Evolutionary conservation across 1,284 basidiomycete species (phyloP).

Genomic region (Microbotryum intermedium): DNA sequence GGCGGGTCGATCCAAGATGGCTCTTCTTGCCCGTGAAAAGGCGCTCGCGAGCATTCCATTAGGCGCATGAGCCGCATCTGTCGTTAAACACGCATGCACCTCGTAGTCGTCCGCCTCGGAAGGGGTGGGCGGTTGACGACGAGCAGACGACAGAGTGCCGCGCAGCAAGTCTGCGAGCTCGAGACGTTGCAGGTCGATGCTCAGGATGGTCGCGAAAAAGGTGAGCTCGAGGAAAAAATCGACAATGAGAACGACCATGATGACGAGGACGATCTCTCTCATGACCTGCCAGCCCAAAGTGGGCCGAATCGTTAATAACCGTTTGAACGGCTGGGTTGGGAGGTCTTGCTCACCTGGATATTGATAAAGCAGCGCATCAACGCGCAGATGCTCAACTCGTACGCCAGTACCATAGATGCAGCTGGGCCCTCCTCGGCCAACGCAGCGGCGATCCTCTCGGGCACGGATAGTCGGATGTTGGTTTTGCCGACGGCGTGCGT

Average conservation of each 20-base stretch:
- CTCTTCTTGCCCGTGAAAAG: not conserved
- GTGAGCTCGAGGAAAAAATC: constrained; percentile 94
- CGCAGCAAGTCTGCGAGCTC: constrained; percentile 46
- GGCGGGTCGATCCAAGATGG: constrained; percentile 21
- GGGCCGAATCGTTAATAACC: too few relatives aligned
- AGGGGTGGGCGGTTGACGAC: not conserved
- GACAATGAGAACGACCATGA: constrained; percentile 84
- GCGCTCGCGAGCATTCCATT: too few relatives aligned
- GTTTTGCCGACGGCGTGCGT: constrained; percentile 84
- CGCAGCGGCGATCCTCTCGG: constrained; percentile 82
- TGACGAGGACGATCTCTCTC: constrained; percentile 86
- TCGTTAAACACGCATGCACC: not conserved
- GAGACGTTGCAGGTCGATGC: constrained; percentile 80
- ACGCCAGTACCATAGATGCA: constrained; percentile 82
- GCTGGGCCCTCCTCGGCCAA: constrained; percentile 78
- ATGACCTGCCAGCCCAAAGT: constrained; percentile 51
- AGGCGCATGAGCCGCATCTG: too few relatives aligned
- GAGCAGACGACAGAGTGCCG: not conserved
- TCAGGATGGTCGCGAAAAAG: constrained; percentile 80
- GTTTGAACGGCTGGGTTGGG: constrained; percentile 48
- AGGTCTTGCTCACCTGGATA: constrained; percentile 7
- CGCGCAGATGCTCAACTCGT: constrained; percentile 68
- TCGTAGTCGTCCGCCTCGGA: not conserved
- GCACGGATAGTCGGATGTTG: constrained; percentile 78
- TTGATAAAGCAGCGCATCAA: constrained; percentile 60